Percentiles rank a stretch among this genome's conserved stretches.
Evolutionary conservation across 78 protist genomes (phyloP).

Genomic region (Paulinella micropora): DNA sequence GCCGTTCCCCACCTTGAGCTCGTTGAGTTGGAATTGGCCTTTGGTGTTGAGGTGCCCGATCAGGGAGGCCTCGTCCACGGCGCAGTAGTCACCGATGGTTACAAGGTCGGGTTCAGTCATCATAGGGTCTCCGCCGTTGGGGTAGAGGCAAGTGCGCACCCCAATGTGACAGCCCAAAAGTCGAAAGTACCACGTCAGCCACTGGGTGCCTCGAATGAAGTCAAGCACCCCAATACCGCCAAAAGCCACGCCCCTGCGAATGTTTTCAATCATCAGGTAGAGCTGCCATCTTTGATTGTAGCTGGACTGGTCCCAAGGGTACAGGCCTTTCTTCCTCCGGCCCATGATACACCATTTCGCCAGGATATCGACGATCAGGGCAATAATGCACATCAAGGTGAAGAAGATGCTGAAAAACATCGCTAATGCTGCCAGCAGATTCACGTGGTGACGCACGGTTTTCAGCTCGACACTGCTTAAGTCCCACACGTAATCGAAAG

Average conservation of each 20-base stretch:
- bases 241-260: too few relatives aligned
- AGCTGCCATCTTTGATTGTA: not conserved
- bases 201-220: not conserved
- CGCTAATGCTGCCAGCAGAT: too few relatives aligned
- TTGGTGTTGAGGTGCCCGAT: not conserved
- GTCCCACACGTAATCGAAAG: not conserved
- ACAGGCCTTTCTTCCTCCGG: not conserved
- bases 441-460: too few relatives aligned
- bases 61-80: not conserved
- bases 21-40: not conserved
- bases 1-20: not conserved
- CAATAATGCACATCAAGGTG: not conserved
- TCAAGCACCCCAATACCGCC: not conserved
- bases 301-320: not conserved
- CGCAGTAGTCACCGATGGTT: not conserved
- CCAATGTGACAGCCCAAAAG: not conserved
- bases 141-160: not conserved
- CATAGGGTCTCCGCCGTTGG: not conserved
- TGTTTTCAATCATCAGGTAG: not conserved
- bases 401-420: not conserved
- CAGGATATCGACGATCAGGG: not conserved
- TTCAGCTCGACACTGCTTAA: too few relatives aligned
- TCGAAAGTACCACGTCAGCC: not conserved
- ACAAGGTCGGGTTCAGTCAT: constrained; percentile 2
- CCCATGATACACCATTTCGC: not conserved